Evolutionary conservation across 2,329 filamentous ascomycete species (phyloP).

Genomic region (Aspergillus pseudoglaucus): DNA sequence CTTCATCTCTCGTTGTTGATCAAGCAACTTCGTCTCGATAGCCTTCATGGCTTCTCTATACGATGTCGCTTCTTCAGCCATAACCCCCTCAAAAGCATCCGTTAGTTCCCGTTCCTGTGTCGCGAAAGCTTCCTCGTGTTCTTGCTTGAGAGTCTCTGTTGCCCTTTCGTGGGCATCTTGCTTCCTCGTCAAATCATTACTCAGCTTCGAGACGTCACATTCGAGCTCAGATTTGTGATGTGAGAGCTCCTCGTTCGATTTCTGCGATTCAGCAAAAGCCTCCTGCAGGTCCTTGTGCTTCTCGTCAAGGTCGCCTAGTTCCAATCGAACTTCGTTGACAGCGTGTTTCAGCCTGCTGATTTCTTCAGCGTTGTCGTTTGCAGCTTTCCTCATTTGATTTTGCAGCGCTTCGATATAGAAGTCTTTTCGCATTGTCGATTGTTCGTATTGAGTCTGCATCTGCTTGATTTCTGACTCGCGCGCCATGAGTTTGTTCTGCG

Average conservation of each 20-base stretch:
- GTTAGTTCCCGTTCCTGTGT: constrained; percentile 43
- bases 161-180: constrained; percentile 41
- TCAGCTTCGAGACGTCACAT: constrained; percentile 30
- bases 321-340: constrained; percentile 44
- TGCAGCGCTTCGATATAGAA: constrained; percentile 48
- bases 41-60: constrained; percentile 31
- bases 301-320: constrained; percentile 46
- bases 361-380: constrained; percentile 46
- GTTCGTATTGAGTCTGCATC: constrained; percentile 44
- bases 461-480: constrained; percentile 46
- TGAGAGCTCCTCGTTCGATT: constrained; percentile 40
- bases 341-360: constrained; percentile 36
- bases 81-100: constrained; percentile 44
- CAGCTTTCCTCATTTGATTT: constrained; percentile 44
- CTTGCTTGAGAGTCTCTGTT: constrained; percentile 24
- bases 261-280: constrained; percentile 38
- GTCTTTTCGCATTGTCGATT: constrained; percentile 48
- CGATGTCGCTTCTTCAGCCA: constrained; percentile 35
- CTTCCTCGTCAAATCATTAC: constrained; percentile 33
- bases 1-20: constrained; percentile 30
- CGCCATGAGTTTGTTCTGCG: constrained; percentile 44
- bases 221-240: constrained; percentile 41
- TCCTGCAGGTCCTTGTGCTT: constrained; percentile 48
- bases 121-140: constrained; percentile 27
- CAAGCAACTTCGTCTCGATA: constrained; percentile 39